Evolutionary conservation across 129 eudicot genomes (phyloP), one percentile per base, ranked within the genome.

Genomic region (Pittosporum tobira): DNA sequence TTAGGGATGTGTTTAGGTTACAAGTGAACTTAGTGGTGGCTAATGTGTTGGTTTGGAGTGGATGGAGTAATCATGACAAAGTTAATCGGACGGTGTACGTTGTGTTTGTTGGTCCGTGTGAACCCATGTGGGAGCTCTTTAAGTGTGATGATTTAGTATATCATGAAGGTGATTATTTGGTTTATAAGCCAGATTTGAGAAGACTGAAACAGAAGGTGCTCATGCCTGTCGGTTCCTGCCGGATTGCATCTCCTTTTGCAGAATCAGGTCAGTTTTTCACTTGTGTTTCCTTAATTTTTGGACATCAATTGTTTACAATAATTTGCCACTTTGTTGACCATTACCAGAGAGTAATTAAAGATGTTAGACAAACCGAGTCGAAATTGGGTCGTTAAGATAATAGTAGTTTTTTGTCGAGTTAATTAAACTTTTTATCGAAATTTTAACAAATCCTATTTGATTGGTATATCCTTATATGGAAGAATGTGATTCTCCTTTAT

Each of bases 201-300:
- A 82, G 72, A 31, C 69, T 87, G 5, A 29, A 59, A 38, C 76
- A 82, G 42, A 79, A 68, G 72, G 69, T 83, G 68, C 56, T 56
- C 48, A 71, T 79, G 88, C 95, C 93, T 63, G 85, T 82, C 25
- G 95, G 95, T 4, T 61, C 82, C 26, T 87, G 95, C 68, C 77
- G 61, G 46, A 76, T 79, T 61, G 67, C 67, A n/a, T 46, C 71
- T 20, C 75, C 82, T 58, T 60, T 63, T 55, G 48, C 71, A 38
- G 30, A 63, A 49, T 2, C 57, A 6, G 82, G 84, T 87, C 31
- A 25, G 63, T 29, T 6, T n/a, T 31, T 51, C 11, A n/a, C 15
- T 49, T 47, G 30, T 34, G 9, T 27, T 20, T 18, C 3, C 10
- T 50, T 38, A 11, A 0, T 55, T 51, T 60, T 30, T 7, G 9